Conservation (phyloP, 768 basidiomycete genomes). For the Agrocybe praecox region DNA sequence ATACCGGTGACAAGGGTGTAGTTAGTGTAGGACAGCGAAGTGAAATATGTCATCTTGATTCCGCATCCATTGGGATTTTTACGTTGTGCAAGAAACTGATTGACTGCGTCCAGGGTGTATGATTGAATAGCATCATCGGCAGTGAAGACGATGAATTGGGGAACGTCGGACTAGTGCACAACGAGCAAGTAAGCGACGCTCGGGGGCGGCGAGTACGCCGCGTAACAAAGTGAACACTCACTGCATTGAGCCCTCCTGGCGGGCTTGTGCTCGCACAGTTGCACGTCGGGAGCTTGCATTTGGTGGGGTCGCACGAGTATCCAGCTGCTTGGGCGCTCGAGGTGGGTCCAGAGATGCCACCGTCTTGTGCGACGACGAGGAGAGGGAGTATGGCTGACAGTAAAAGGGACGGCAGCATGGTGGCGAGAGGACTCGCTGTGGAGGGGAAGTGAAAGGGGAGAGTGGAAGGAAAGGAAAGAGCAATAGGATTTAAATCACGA, state of each 20-base stretch:
- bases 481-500: background rate
- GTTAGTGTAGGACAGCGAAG: slow-evolving; percentile 73
- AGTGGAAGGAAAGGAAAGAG: background rate
- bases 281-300: slow-evolving; percentile 71
- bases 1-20: slow-evolving; percentile 68
- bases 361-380: slow-evolving; percentile 52
- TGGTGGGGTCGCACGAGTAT: slow-evolving; percentile 68
- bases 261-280: slow-evolving; percentile 74
- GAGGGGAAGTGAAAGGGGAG: background rate
- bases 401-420: slow-evolving; percentile 24
- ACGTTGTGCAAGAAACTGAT: slow-evolving; percentile 74
- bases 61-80: slow-evolving; percentile 76
- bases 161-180: slow-evolving; percentile 50
- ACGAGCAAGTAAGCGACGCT: too few species aligned
- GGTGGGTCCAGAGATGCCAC: slow-evolving; percentile 54
- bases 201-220: background rate
- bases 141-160: slow-evolving; percentile 73
- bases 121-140: slow-evolving; percentile 79
- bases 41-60: slow-evolving; percentile 79
- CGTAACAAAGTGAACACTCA: slow-evolving; percentile 33
- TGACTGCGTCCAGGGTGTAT: slow-evolving; percentile 74
- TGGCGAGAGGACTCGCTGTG: background rate
- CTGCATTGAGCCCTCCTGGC: slow-evolving; percentile 69
- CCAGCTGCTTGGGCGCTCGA: slow-evolving; percentile 56
- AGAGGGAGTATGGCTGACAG: slow-evolving; percentile 31